phyloP scores from a whole-genome alignment of 179 eudicot genomes.

The Silene vulgaris region DNA sequence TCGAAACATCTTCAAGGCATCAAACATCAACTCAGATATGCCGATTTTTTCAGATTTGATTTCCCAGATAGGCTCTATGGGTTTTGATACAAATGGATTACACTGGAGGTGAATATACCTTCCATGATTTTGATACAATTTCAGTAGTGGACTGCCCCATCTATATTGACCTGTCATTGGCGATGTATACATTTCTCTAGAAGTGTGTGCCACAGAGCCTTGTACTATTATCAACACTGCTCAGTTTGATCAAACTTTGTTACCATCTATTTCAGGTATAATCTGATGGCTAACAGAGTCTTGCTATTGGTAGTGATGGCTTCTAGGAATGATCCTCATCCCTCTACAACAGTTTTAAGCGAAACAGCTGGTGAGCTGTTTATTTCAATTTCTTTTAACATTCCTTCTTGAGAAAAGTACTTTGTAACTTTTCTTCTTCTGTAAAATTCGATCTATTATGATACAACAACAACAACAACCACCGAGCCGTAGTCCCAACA shows the following conservation, averaged over 20 bases:
- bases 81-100: constrained; percentile 70
- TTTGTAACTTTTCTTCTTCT: neutral
- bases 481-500: too few species aligned
- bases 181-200: neutral
- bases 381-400: neutral
- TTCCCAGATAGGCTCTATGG: constrained; percentile 80
- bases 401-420: neutral
- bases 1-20: constrained; percentile 53
- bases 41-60: constrained; percentile 64
- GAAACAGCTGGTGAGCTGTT: constrained; percentile 78
- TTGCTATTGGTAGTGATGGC: constrained; percentile 85
- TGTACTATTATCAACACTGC: constrained; percentile 14
- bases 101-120: constrained; percentile 75
- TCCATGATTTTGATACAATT: constrained; percentile 16
- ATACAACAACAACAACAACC: neutral
- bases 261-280: constrained; percentile 56
- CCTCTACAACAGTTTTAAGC: constrained; percentile 54
- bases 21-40: constrained; percentile 48
- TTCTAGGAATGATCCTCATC: constrained; percentile 61
- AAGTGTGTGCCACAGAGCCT: neutral
- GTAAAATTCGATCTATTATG: neutral
- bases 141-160: constrained; percentile 2
- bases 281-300: constrained; percentile 96
- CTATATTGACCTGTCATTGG: neutral
- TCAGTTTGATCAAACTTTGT: constrained; percentile 14